A percentile compares a stretch with the other conserved stretches of the same genome.
These are phyloP conservation scores for Boletus edulis DNA, from an alignment of 768 basidiomycete genomes.

Conservation along the genomic window DNA sequence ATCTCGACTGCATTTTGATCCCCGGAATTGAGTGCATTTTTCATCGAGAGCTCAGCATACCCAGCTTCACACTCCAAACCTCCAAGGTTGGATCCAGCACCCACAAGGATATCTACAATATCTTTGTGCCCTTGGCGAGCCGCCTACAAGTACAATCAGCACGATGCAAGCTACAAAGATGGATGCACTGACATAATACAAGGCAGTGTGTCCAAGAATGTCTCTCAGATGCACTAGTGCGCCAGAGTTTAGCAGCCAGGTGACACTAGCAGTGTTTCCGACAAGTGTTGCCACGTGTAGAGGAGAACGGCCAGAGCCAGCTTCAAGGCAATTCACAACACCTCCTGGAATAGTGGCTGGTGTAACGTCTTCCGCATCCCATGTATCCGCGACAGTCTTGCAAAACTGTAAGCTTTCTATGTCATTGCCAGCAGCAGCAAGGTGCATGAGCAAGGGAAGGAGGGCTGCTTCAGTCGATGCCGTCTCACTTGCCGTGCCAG, in stretches of 20 bases:
- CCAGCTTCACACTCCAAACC: slow-evolving; percentile 58
- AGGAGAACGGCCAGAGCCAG: slow-evolving; percentile 69
- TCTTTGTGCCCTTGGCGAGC: slow-evolving; percentile 66
- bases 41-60: slow-evolving; percentile 50
- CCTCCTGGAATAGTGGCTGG: slow-evolving; percentile 52
- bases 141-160: slow-evolving; percentile 44
- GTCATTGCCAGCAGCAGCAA: slow-evolving; percentile 74
- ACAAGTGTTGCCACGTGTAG: slow-evolving; percentile 78
- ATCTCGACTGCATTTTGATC: slow-evolving; percentile 45
- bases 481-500: slow-evolving; percentile 75
- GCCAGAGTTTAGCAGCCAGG: slow-evolving; percentile 62
- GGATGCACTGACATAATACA: slow-evolving; percentile 65
- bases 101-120: slow-evolving; percentile 62
- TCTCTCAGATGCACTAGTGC: slow-evolving; percentile 84
- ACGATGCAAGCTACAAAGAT: background rate
- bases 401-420: slow-evolving; percentile 61
- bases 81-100: slow-evolving; percentile 72
- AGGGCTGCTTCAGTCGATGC: slow-evolving; percentile 66
- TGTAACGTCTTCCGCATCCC: slow-evolving; percentile 22
- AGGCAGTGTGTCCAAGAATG: slow-evolving; percentile 73
- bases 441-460: slow-evolving; percentile 74
- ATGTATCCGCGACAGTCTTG: slow-evolving; percentile 32
- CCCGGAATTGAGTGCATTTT: slow-evolving; percentile 36
- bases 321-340: slow-evolving; percentile 69
- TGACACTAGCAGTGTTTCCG: slow-evolving; percentile 45